These are phyloP conservation scores for Tillandsia leiboldiana DNA, from an alignment of 176 grass and related monocot species.

Conservation along the genomic window DNA sequence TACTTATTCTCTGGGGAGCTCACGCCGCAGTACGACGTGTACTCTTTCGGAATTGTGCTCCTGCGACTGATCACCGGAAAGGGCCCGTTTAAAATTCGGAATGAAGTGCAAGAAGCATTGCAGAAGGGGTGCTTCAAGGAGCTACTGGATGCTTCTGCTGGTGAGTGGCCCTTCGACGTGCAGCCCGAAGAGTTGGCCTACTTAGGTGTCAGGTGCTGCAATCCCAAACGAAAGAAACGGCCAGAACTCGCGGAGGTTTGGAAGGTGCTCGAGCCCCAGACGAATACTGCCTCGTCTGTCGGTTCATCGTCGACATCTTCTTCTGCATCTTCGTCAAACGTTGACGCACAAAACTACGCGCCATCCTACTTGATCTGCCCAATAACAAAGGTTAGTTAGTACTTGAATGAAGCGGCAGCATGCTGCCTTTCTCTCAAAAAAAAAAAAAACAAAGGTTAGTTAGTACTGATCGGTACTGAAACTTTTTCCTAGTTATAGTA, in stretches of 20 bases:
- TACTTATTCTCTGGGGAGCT: conserved; percentile 60
- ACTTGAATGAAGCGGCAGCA: no score
- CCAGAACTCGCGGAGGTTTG: conserved; percentile 48
- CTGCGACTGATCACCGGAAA: conserved; percentile 58
- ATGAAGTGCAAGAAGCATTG: conserved; percentile 50
- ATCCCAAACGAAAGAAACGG: conserved; percentile 52
- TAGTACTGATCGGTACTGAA: conserved; percentile 5
- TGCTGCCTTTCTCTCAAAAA: no score
- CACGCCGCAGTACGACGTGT: conserved; percentile 49
- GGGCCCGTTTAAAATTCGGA: conserved; percentile 45
- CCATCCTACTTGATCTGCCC: conserved; percentile 68
- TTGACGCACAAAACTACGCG: not conserved
- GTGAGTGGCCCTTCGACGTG: conserved; percentile 36
- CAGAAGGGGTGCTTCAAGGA: conserved; percentile 37
- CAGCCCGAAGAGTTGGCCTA: conserved; percentile 47
- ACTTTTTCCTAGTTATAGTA: no score
- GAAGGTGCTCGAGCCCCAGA: conserved; percentile 44
- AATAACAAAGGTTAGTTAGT: conserved; percentile 34
- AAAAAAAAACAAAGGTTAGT: conserved; percentile 35
- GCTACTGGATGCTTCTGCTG: conserved; percentile 57
- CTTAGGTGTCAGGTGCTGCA: conserved; percentile 47
- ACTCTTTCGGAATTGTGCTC: conserved; percentile 66
- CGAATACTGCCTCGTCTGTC: conserved; percentile 13
- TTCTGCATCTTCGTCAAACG: no score
- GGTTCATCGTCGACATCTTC: no score